Evolutionary conservation across 495 filamentous ascomycete species (phyloP), one percentile per base, ranked within the genome.

Genomic region (Friedmanniomyces endolithicus): DNA sequence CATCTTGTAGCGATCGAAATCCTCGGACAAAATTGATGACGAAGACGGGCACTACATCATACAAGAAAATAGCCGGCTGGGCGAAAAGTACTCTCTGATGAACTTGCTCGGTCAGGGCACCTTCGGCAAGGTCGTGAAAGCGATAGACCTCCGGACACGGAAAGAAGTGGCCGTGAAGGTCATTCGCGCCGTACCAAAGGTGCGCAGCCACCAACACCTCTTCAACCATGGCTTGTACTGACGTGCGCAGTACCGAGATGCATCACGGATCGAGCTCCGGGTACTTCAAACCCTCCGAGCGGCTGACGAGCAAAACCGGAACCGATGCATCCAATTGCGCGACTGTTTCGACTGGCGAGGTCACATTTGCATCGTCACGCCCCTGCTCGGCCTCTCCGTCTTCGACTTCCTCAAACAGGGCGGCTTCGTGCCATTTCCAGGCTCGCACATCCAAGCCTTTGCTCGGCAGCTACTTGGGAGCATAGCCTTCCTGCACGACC

Each of bases 361-460:
- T 49, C 92, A 98, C 67, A 98, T 98, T 62, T 98, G 92, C 75
- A 98, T 98, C 63, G 92, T 98, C 61, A 98, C 94, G 67, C 92
- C 96, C 67, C 74, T 98, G 19, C 76, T 96, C 22, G 92, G 92
- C 22, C 90, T 95, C 63, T 96, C 90, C 65, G 92, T 98, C 19
- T 98, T 98, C 68, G 92, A 98, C 72, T 98, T 98, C 64, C 74
- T 98, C 43, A 98, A 98, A 72, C 81, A 82, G 62, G 97, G 97
- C 67, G 74, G 75, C 45, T 98, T 97, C 67, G 87, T 94, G 23
- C 92, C 92, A 1, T 98, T 98, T 67, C 92, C 92, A n/a, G 96
- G 92, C 75, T 95, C 88, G 63, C 90, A 98, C 67, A 98, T 98
- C 55, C 92, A 97, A 68, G 87, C 78, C 63, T 97, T 98, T 75